phyloP scores from a whole-genome alignment of 805 yeast species.

The Isabelozyma pseudorhagii region DNA sequence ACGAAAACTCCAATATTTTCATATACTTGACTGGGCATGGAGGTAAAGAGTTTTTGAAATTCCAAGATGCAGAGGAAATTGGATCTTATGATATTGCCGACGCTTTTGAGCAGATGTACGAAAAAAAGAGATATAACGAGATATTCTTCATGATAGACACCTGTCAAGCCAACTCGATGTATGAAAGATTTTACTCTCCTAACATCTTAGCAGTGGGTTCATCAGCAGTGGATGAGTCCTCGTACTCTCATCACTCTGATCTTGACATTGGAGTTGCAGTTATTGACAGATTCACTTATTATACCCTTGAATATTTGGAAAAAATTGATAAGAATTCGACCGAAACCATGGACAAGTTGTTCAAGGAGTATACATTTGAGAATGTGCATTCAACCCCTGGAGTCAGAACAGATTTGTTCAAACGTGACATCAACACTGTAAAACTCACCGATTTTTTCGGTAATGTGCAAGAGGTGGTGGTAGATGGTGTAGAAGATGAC shows the following conservation, averaged over 20 bases:
- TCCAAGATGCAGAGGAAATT: constrained; percentile 98
- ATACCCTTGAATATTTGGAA: constrained; percentile 85
- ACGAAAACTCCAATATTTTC: constrained; percentile 90
- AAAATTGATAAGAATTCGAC: constrained; percentile 71
- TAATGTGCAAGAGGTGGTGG: constrained; percentile 75
- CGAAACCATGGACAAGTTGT: constrained; percentile 75
- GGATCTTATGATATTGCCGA: constrained; percentile 95
- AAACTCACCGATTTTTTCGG: constrained; percentile 92
- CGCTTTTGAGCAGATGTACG: constrained; percentile 96
- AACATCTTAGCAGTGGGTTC: constrained; percentile 92
- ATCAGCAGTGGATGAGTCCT: constrained; percentile 79
- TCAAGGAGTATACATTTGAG: constrained; percentile 79
- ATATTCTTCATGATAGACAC: constrained; percentile 97
- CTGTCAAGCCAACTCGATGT: constrained; percentile 98
- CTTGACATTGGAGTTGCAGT: constrained; percentile 96
- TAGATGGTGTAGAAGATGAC: constrained; percentile 55
- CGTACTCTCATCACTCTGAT: constrained; percentile 95
- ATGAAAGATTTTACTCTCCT: constrained; percentile 86
- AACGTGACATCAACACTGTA: constrained; percentile 64
- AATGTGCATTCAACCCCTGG: constrained; percentile 92
- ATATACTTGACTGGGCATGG: constrained; percentile 98
- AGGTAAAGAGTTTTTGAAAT: constrained; percentile 94
- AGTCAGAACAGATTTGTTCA: constrained; percentile 76
- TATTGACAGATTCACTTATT: constrained; percentile 93
- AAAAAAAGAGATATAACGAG: constrained; percentile 91